Percentiles rank a stretch among this genome's conserved stretches.
These are phyloP conservation scores for Boehmeria nivea DNA, from an alignment of 306 rosid species.

Conservation along the genomic window DNA sequence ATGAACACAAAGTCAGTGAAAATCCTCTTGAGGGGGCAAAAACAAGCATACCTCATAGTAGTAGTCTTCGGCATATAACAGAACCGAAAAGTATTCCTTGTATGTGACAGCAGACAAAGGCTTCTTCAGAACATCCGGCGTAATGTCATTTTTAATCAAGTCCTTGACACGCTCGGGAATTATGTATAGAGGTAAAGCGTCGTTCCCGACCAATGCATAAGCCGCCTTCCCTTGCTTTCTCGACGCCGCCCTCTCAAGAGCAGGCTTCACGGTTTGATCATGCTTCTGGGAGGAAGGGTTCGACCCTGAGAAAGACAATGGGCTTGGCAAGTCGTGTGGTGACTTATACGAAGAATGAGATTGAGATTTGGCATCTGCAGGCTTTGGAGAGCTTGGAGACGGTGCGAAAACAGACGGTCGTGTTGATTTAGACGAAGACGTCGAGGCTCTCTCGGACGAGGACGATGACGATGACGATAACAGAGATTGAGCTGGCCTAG, in stretches of 20 bases:
- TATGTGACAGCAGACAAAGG: slow-evolving; percentile 28
- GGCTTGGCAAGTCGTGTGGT: not conserved
- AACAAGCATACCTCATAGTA: slow-evolving; percentile 26
- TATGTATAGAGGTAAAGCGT: slow-evolving; percentile 14
- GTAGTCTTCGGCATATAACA: slow-evolving; percentile 40
- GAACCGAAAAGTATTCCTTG: slow-evolving; percentile 36
- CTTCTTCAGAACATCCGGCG: slow-evolving; percentile 23
- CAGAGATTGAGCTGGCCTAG: not conserved
- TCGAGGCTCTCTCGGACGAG: not conserved
- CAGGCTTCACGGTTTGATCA: not conserved
- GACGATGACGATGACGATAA: no score
- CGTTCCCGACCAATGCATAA: slow-evolving; percentile 15
- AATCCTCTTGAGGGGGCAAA: not conserved
- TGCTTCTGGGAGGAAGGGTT: not conserved
- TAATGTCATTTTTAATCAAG: slow-evolving; percentile 28
- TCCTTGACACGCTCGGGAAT: slow-evolving; percentile 28
- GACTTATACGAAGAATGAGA: not conserved
- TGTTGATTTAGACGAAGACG: not conserved
- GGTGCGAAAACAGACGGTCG: not conserved
- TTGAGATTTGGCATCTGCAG: not conserved
- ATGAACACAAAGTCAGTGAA: not conserved
- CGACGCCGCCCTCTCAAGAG: not conserved
- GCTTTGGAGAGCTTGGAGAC: not conserved
- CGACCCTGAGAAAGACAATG: not conserved
- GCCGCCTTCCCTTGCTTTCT: not conserved